A percentile compares a stretch with the other conserved stretches of the same genome.
These are phyloP conservation scores for Hypoxylon lienhwacheense DNA, from an alignment of 495 filamentous ascomycete genomes.

Conservation along the genomic window DNA sequence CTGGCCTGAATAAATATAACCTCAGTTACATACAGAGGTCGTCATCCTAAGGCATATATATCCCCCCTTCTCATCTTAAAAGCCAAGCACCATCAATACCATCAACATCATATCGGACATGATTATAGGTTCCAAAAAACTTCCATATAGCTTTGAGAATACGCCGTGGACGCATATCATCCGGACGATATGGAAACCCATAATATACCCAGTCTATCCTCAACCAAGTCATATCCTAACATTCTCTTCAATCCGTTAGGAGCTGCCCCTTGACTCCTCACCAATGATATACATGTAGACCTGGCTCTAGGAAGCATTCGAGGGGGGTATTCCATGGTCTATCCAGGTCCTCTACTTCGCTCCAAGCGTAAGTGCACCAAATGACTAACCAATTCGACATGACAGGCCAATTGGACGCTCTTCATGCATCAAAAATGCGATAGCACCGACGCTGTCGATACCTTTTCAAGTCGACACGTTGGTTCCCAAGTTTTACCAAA, in stretches of 20 bases:
- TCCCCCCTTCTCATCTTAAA: too few relatives aligned
- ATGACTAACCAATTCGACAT: slow-evolving; percentile 14
- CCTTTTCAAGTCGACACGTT: slow-evolving; percentile 8
- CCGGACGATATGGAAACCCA: slow-evolving; percentile 6
- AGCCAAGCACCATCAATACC: too few relatives aligned
- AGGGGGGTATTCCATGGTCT: slow-evolving; percentile 35
- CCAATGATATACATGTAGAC: slow-evolving; percentile 22
- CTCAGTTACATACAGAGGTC: too few relatives aligned
- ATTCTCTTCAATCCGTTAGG: neutral
- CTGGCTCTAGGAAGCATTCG: slow-evolving; percentile 26
- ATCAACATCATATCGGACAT: slow-evolving; percentile 15
- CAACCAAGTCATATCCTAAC: neutral
- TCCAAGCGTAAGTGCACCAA: too few relatives aligned
- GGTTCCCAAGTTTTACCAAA: slow-evolving; percentile 11
- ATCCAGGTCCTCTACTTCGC: slow-evolving; percentile 25
- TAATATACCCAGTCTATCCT: slow-evolving; percentile 16
- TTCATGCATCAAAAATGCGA: slow-evolving; percentile 12
- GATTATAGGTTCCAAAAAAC: slow-evolving; percentile 3
- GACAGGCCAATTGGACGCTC: slow-evolving; percentile 8
- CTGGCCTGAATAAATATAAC: too few relatives aligned
- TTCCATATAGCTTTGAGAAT: slow-evolving; percentile 21
- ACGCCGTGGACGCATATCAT: slow-evolving; percentile 16
- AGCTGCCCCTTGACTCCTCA: neutral
- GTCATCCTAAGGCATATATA: too few relatives aligned
- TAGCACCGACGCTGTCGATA: slow-evolving; percentile 10